Evolutionary conservation across 2,329 filamentous ascomycete genomes (phyloP), one percentile per base, ranked within the genome.

Genomic region (Amesomyces nigricolor): DNA sequence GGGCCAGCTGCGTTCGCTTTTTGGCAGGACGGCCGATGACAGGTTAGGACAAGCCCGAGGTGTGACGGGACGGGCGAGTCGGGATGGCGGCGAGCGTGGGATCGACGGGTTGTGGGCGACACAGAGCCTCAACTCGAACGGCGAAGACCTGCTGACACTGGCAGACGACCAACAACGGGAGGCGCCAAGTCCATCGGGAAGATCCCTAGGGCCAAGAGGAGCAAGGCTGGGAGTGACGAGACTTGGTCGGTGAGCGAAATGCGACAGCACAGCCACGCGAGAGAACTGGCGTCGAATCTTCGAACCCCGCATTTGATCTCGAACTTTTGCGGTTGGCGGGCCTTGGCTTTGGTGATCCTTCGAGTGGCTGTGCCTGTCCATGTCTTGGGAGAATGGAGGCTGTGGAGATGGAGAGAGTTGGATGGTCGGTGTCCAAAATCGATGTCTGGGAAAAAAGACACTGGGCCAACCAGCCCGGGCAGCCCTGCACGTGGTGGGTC

Each of bases 241-340:
- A 22, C 38, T 13, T 14, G 19, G 32, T 39, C 43, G 50, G 50
- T 53, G 32, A 39, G 13, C 29, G n/a, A n/a, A 30, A 42, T 30
- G 43, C 35, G n/a, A 42, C 9, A 35, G 29, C 45, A 48, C 51
- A 53, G 51, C 51, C 51, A 47, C 51, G 17, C 30, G 13, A 11
- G 13, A 7, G 11, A 16, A 35, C 19, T 19, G 13, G 22, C 11
- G 32, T 22, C 32, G 8, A 14, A 47, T n/a, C 11, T 2, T 22
- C 14, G 19, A 22, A 39, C 50, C 50, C 50, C 50, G 43, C 50
- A 53, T 30, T 40, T 26, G 43, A 40, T 39, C 32, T 35, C 43
- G 22, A n/a, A 17, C 8, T 17, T 5, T 19, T 38, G 11, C 35
- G 29, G 42, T 16, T 14, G 13, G 32, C 5, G 10, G 46, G 14